Conservation (phyloP, 495 filamentous ascomycete species). For the Niebla homalea region DNA sequence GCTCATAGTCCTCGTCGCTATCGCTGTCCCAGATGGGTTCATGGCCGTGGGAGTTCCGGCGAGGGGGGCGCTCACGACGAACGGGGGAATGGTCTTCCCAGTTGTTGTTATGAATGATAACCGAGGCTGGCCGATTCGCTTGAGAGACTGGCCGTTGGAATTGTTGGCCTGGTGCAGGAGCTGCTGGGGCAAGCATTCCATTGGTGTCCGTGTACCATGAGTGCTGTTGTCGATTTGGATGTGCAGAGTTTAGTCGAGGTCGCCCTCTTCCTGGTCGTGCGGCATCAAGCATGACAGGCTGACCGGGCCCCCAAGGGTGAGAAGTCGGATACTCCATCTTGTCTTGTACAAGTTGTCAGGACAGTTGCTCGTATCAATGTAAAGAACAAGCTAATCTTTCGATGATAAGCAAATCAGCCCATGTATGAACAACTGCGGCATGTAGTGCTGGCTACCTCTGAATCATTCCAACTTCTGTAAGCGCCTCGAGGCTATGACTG, state of each 20-base stretch:
- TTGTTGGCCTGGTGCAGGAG: not conserved
- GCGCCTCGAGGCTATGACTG: no score
- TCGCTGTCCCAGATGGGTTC: constrained; percentile 5
- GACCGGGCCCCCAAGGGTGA: not conserved
- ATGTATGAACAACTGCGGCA: no score
- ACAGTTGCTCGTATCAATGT: no score
- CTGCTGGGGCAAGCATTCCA: constrained; percentile 15
- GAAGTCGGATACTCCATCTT: no score
- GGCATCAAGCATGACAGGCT: constrained; percentile 6
- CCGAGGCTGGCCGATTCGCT: constrained; percentile 8
- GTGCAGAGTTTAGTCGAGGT: constrained; percentile 8
- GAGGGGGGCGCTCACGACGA: not conserved
- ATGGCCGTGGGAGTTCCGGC: constrained; percentile 9
- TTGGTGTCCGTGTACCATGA: constrained; percentile 10
- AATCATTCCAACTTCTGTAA: no score
- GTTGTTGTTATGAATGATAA: constrained; percentile 16
- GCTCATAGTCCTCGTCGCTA: constrained; percentile 8
- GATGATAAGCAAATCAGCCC: no score
- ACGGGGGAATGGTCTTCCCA: constrained; percentile 10
- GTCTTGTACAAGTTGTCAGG: no score
- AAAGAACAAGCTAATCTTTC: no score
- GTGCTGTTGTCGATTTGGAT: constrained; percentile 2
- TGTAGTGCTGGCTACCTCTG: no score
- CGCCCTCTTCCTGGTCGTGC: constrained; percentile 3
- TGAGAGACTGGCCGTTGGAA: constrained; percentile 13